Evolutionary conservation across 176 grass and related monocot species (phyloP).

Genomic region (Microstegium vimineum): DNA sequence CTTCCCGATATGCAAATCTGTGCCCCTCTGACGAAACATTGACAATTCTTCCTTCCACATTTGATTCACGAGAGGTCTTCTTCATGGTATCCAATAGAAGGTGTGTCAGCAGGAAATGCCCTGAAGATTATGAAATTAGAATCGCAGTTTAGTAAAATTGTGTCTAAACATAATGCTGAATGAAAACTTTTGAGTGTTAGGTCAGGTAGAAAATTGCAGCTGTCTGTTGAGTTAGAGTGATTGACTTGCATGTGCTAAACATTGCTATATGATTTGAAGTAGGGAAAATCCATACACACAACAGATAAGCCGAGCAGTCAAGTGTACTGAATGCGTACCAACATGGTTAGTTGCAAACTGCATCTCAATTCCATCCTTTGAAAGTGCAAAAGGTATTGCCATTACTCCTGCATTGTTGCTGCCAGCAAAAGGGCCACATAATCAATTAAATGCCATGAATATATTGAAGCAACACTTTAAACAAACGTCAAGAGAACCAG

Average conservation of each 20-base stretch:
- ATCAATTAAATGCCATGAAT: background rate
- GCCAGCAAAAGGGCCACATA: conserved; percentile 6
- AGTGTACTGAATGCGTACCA: conserved; percentile 40
- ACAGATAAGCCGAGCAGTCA: background rate
- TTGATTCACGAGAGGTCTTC: conserved; percentile 59
- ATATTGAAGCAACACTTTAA: background rate
- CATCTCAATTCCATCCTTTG: conserved; percentile 89
- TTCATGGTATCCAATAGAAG: conserved; percentile 92
- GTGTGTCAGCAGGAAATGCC: conserved; percentile 91
- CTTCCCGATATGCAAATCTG: conserved; percentile 60
- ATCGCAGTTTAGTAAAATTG: background rate
- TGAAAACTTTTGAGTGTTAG: background rate
- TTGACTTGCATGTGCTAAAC: background rate
- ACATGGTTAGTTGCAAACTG: conserved; percentile 98
- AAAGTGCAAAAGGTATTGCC: conserved; percentile 80
- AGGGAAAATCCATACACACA: background rate
- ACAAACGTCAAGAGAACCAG: background rate
- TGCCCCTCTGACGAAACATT: conserved; percentile 86
- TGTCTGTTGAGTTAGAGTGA: background rate
- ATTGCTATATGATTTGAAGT: background rate
- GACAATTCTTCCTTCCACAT: conserved; percentile 82
- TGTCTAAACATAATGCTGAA: background rate
- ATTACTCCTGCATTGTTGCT: conserved; percentile 96
- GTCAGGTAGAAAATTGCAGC: background rate
- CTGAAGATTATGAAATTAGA: conserved; percentile 37